These are phyloP conservation scores for Stipa capillata DNA, from an alignment of 176 grass and related monocot species.

Conservation along the genomic window DNA sequence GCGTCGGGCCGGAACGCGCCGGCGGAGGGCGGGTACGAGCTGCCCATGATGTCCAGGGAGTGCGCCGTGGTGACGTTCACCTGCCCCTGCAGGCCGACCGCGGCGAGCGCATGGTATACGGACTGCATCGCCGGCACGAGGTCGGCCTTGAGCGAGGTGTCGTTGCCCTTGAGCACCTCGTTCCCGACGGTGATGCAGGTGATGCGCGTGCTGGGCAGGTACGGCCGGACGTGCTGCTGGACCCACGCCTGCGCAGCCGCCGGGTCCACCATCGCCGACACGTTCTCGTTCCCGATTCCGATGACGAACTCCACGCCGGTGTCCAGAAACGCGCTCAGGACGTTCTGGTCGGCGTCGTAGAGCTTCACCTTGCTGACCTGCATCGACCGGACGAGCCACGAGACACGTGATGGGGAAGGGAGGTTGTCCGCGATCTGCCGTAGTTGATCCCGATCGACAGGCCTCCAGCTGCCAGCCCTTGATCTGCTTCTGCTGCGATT, in stretches of 20 bases:
- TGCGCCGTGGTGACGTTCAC: constrained; percentile 84
- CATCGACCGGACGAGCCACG: constrained; percentile 53
- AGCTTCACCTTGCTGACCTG: constrained; percentile 85
- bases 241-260: constrained; percentile 56
- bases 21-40: constrained; percentile 73
- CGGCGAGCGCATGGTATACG: constrained; percentile 36
- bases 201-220: constrained; percentile 59
- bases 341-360: constrained; percentile 78
- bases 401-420: constrained; percentile 51
- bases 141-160: constrained; percentile 46
- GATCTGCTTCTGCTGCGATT: constrained; percentile 6
- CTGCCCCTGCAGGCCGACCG: constrained; percentile 45
- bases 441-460: constrained; percentile 77
- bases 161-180: constrained; percentile 85
- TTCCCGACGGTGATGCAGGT: constrained; percentile 94
- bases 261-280: constrained; percentile 52
- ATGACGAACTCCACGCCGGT: constrained; percentile 78
- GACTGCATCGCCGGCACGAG: constrained; percentile 78
- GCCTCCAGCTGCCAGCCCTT: background rate
- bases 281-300: constrained; percentile 75
- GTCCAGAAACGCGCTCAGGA: constrained; percentile 62
- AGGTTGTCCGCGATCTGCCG: constrained; percentile 84
- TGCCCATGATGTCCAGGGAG: constrained; percentile 71
- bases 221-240: constrained; percentile 52
- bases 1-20: constrained; percentile 57